phyloP scores from a whole-genome alignment of 2,329 filamentous ascomycete species.

The Lachnellula subtilissima region DNA sequence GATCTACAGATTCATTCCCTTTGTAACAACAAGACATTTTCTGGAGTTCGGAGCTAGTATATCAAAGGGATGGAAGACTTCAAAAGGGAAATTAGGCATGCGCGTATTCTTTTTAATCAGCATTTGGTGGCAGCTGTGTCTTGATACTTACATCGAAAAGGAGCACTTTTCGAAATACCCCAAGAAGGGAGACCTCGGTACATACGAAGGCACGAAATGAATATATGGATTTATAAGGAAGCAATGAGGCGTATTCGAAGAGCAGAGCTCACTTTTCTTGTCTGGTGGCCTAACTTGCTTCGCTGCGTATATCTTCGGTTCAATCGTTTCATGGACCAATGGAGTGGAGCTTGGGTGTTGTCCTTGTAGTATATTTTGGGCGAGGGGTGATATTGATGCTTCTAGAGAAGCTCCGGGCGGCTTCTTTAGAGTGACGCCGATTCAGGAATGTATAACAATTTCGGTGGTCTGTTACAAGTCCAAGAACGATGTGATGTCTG shows the following conservation, averaged over 20 bases:
- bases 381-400: background rate
- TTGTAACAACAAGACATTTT: conserved; percentile 15
- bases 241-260: background rate
- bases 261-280: background rate
- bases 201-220: conserved; percentile 16
- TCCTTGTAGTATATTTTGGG: background rate
- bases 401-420: background rate
- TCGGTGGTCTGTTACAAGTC: background rate
- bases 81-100: background rate
- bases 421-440: background rate
- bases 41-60: conserved; percentile 14
- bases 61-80: background rate
- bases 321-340: background rate
- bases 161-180: conserved; percentile 21
- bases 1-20: background rate
- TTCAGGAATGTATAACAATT: background rate
- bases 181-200: conserved; percentile 12
- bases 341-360: background rate
- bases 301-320: background rate
- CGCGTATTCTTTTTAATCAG: conserved; percentile 2
- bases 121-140: conserved; percentile 7
- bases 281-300: background rate
- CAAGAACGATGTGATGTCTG: too few relatives aligned
- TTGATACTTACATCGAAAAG: conserved; percentile 7
- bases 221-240: conserved; percentile 1